Base-by-base conservation (phyloP, 1,139 yeast genomes). In the Taphrina confusa region DNA sequence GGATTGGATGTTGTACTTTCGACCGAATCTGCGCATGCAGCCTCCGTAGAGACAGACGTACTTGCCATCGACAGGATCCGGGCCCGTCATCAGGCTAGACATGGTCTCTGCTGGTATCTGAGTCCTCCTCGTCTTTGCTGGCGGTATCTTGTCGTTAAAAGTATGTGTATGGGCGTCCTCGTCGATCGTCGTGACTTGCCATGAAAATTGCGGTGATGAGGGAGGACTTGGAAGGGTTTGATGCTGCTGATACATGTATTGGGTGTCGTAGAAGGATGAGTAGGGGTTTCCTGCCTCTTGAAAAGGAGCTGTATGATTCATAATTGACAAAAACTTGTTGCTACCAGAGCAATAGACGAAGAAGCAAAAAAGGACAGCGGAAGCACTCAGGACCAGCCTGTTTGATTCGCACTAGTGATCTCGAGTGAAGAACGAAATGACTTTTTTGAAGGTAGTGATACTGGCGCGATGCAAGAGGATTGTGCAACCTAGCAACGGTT, bases 1-100 rank as follows among this genome's bases (percentile, higher is more conserved):
- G 0, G 97, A 89, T 64, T 97, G 79, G n/a, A 89, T 90, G 70
- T 94, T 94, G 74, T 94, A 94, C 55, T 96, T 78, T 69, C 98
- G 79, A 8, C 91, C 84, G 73, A 94, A 92, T 61, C 80, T 76
- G 72, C 94, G 90, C 16, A 88, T 87, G 74, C 99, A 94, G 60
- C 81, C 80, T 25, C 87, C 82, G 72, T 79, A 92, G 62, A 81
- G 78, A 72, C 99, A 94, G 39, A 83, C 79, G 73, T 81, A 94
- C 31, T 75, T 68, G 11, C 76, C 76, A 65, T 82, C 82, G 57
- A 84, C 81, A 57, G 80, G 84, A 68, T 85, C 85, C 1, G 96
- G 95, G 0, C 95, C 95, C 22, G 55, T 27, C 49, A 61, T 61
- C 23, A 56, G 49, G 37, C 60, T 52, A 11, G 64, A 58, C 60